Base-by-base conservation (phyloP, 2,329 filamentous ascomycete genomes). In the Blastomyces percursus region DNA sequence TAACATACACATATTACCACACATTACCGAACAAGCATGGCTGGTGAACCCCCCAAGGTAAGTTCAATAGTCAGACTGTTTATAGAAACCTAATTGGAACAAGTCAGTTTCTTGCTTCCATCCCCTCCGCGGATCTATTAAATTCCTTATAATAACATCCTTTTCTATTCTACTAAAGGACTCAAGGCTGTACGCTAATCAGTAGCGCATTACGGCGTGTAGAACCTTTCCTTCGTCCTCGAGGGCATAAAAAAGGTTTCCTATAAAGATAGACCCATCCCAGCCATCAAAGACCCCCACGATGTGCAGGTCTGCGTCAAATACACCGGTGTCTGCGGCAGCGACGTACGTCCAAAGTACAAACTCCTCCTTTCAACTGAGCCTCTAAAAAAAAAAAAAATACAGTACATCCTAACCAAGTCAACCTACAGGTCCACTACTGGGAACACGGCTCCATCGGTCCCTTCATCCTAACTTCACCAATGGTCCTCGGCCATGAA, bases 281-380 rank as follows among this genome's bases (percentile, higher is more conserved):
- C 91, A 52, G 76, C 82, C 63, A 78, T 94, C 69, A 76, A 82
- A 66, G 79, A 80, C 60, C 81, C 84, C 27, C 82, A 91, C 79
- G 87, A 93, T 74, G 90, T 95, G 67, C 82, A 93, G 69, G 86
- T 95, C 66, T 86, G 88, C 72, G 82, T 93, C 69, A 88, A 88
- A 78, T 93, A 87, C 80, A 95, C 90, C 2, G 90, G 90, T 69
- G 94, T 96, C 77, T 95, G 91, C 79, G 90, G 90, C 63, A 90
- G 87, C 64, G 90, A 95, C 76, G 89, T 90, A 71, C 79, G 75
- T 71, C 48, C 42, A 24, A 54, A 48, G 44, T 19, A 46, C 14
- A 32, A 5, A 19, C 6, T 1, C 24, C 16, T 9, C 21, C 48
- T 27, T 38, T 35, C 19, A 9, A 14, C 21, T 16, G 12, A 50